Percentiles rank a stretch among this genome's conserved stretches.
Evolutionary conservation across 129 eudicot genomes (phyloP).

Genomic region (Flaveria sonorensis): DNA sequence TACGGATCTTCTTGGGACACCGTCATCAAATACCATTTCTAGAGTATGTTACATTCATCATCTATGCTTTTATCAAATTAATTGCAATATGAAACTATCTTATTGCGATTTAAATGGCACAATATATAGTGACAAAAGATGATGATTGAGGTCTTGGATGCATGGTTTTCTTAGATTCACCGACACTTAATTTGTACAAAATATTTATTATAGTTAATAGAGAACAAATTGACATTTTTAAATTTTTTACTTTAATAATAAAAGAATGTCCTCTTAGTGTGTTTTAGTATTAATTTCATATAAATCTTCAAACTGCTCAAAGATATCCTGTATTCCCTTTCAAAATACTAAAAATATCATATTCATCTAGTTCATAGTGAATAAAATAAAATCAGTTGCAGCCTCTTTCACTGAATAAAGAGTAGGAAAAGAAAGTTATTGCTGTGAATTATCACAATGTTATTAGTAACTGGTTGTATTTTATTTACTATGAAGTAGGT

Average conservation of each 20-base stretch:
- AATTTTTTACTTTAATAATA: not conserved
- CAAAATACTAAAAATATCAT: not conserved
- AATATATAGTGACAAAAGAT: not conserved
- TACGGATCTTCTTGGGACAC: conserved; percentile 54
- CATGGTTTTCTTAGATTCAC: not conserved
- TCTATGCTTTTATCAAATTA: not conserved
- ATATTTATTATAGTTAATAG: not conserved
- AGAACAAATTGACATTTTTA: not conserved
- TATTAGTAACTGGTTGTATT: not conserved
- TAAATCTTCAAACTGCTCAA: not conserved
- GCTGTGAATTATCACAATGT: too few relatives aligned
- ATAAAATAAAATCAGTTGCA: not conserved
- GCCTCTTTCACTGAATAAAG: not conserved
- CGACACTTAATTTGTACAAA: not conserved
- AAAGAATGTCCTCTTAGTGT: too few relatives aligned
- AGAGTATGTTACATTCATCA: conserved; percentile 36
- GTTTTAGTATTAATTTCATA: not conserved
- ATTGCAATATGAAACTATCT: not conserved
- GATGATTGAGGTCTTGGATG: not conserved
- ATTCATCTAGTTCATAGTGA: not conserved
- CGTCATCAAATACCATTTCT: conserved; percentile 59
- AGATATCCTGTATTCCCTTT: not conserved
- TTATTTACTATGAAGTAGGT: too few relatives aligned
- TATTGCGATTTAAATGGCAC: not conserved
- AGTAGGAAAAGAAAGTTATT: too few relatives aligned